phyloP scores from a whole-genome alignment of 1,284 basidiomycete genomes.

The Omphalotus olearius region DNA sequence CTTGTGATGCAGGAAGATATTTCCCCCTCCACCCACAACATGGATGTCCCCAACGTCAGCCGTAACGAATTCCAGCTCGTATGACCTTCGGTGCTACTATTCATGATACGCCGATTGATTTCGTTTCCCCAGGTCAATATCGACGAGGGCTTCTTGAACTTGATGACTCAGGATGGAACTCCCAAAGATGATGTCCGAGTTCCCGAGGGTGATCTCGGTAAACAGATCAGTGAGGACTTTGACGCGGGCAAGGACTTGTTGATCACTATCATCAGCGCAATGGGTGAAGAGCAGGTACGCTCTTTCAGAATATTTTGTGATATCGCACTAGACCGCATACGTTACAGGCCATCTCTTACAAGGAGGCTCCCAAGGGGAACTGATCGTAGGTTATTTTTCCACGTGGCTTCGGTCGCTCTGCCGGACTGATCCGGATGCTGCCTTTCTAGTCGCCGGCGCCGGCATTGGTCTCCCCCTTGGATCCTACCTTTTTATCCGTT shows the following conservation, averaged over 20 bases:
- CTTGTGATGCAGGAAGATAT: slow-evolving; percentile 81
- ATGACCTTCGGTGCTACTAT: slow-evolving; percentile 24
- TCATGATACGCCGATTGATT: slow-evolving; percentile 12
- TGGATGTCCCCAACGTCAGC: slow-evolving; percentile 95
- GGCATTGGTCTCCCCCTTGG: neutral
- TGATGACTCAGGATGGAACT: slow-evolving; percentile 83
- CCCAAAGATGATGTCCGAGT: slow-evolving; percentile 95
- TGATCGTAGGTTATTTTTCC: slow-evolving; percentile 16
- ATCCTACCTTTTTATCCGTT: neutral
- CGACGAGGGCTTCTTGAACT: slow-evolving; percentile 91
- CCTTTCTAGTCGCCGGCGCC: neutral
- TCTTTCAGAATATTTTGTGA: neutral
- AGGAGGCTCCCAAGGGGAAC: slow-evolving; percentile 73
- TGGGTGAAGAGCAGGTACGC: slow-evolving; percentile 84
- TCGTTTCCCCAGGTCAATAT: slow-evolving; percentile 62
- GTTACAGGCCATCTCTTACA: slow-evolving; percentile 74
- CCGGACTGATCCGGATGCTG: too few species aligned
- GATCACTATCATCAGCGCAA: slow-evolving; percentile 88
- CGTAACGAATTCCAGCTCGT: slow-evolving; percentile 94
- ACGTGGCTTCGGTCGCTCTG: neutral
- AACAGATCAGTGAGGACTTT: slow-evolving; percentile 70
- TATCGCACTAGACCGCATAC: slow-evolving; percentile 3
- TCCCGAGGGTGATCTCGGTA: slow-evolving; percentile 84
- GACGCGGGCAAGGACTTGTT: slow-evolving; percentile 87
- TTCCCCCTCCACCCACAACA: slow-evolving; percentile 97